Conservation (phyloP, 2,329 filamentous ascomycete genomes). For the Remersonia thermophila region DNA sequence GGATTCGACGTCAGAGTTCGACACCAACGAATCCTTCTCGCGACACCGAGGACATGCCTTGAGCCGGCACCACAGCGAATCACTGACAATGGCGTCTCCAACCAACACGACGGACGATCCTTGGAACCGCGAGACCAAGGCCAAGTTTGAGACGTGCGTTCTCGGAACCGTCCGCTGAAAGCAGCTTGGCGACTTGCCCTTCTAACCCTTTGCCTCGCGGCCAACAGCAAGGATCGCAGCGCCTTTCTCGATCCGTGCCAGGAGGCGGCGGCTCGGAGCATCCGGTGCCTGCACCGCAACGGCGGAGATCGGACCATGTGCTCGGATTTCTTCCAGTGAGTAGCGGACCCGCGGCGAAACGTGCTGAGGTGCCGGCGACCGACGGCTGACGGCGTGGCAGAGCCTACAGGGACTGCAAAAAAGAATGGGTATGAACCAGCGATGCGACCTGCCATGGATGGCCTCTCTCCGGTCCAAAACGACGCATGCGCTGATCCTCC, state of each 20-base stretch:
- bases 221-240: slow-evolving; percentile 65
- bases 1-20: no score
- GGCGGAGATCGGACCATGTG: slow-evolving; percentile 82
- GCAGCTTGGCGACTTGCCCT: background rate
- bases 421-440: slow-evolving; percentile 65
- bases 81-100: no score
- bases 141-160: background rate
- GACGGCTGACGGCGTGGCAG: slow-evolving; percentile 30
- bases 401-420: slow-evolving; percentile 89
- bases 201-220: background rate
- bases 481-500: background rate
- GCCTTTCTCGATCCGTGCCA: slow-evolving; percentile 94
- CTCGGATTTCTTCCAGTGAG: slow-evolving; percentile 88
- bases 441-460: background rate
- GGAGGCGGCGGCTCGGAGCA: slow-evolving; percentile 73
- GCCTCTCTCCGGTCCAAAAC: background rate
- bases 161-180: background rate
- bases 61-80: no score
- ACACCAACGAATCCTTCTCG: no score
- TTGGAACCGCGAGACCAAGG: background rate
- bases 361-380: background rate
- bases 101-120: background rate
- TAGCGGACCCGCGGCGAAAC: slow-evolving; percentile 8
- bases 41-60: no score
- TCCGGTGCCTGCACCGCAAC: slow-evolving; percentile 82